phyloP scores from a whole-genome alignment of 2,329 filamentous ascomycete genomes.

The Ophiostoma ulmi region DNA sequence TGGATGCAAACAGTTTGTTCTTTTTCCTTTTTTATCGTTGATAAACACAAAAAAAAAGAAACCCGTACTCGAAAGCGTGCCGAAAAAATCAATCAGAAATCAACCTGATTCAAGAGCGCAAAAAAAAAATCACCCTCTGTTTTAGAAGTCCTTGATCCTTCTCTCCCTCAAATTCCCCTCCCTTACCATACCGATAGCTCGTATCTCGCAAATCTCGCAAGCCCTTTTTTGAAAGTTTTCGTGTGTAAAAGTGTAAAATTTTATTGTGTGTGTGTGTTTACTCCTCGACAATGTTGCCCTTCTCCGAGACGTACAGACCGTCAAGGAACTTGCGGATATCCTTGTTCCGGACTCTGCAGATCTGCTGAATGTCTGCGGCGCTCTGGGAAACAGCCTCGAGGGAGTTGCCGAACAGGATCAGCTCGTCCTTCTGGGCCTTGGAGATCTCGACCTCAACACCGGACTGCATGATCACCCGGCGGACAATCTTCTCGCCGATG shows the following conservation, averaged over 20 bases:
- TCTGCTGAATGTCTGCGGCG: slow-evolving; percentile 98
- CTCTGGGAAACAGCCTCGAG: slow-evolving; percentile 96
- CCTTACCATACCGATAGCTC: not conserved
- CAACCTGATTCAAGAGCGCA: slow-evolving; percentile 11
- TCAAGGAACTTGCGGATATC: slow-evolving; percentile 99
- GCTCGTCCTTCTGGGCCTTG: slow-evolving; percentile 95
- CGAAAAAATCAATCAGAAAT: slow-evolving; percentile 16
- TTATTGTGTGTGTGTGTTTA: slow-evolving; percentile 31
- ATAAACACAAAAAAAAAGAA: slow-evolving; percentile 8
- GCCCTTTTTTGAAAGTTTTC: slow-evolving; percentile 19
- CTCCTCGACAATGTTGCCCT: slow-evolving; percentile 84
- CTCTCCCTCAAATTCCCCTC: not conserved
- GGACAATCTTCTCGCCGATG: slow-evolving; percentile 98
- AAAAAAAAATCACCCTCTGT: not conserved
- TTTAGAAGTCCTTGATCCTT: not conserved
- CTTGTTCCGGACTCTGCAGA: slow-evolving; percentile 99
- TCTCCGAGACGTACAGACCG: slow-evolving; percentile 99
- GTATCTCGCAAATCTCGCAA: slow-evolving; percentile 3
- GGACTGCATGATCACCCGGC: slow-evolving; percentile 78
- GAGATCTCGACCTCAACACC: slow-evolving; percentile 90
- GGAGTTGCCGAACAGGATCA: slow-evolving; percentile 87
- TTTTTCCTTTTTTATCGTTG: slow-evolving; percentile 4
- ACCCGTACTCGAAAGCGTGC: slow-evolving; percentile 17
- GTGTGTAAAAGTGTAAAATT: slow-evolving; percentile 17
- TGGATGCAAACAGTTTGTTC: slow-evolving; percentile 6